phyloP scores from a whole-genome alignment of 2,329 filamentous ascomycete species.

The Aspergillus sp. region DNA sequence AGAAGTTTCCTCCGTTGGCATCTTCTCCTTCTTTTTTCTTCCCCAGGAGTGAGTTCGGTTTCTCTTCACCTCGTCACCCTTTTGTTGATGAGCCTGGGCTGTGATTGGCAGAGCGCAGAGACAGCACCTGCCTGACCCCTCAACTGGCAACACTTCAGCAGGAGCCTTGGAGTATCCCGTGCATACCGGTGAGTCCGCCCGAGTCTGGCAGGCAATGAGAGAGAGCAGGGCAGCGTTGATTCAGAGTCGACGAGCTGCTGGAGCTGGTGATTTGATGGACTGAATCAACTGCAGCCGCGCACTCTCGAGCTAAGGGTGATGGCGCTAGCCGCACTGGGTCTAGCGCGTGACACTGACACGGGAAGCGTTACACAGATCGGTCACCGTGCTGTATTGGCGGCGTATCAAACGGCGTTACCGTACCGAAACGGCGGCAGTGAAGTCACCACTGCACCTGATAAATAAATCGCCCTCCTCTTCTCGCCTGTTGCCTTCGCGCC shows the following conservation, averaged over 20 bases:
- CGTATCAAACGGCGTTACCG: conserved; percentile 10
- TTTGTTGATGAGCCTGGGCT: conserved; percentile 1
- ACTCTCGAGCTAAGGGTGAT: conserved; percentile 17
- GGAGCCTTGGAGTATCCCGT: not conserved
- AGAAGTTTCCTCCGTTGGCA: not conserved
- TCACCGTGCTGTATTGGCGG: conserved; percentile 10
- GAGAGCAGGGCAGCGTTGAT: not conserved
- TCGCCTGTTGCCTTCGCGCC: conserved; percentile 1
- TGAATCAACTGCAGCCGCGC: conserved; percentile 14
- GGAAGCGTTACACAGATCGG: conserved; percentile 4
- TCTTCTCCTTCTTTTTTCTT: not conserved
- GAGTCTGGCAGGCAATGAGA: not conserved
- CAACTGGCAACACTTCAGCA: not conserved
- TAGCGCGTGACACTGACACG: conserved; percentile 18
- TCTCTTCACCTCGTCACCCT: not conserved
- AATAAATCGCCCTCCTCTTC: conserved; percentile 16
- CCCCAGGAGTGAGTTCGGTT: conserved; percentile 1
- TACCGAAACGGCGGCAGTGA: conserved; percentile 9
- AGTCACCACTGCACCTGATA: conserved; percentile 11
- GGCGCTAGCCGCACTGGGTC: conserved; percentile 2
- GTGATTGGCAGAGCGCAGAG: conserved; percentile 1
- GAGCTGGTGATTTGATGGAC: not conserved
- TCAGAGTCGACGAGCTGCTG: not conserved
- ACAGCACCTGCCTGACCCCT: not conserved
- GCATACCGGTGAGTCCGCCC: conserved; percentile 1